Evolutionary conservation across 2,329 filamentous ascomycete genomes (phyloP).

Genomic region (Alternaria sp.): DNA sequence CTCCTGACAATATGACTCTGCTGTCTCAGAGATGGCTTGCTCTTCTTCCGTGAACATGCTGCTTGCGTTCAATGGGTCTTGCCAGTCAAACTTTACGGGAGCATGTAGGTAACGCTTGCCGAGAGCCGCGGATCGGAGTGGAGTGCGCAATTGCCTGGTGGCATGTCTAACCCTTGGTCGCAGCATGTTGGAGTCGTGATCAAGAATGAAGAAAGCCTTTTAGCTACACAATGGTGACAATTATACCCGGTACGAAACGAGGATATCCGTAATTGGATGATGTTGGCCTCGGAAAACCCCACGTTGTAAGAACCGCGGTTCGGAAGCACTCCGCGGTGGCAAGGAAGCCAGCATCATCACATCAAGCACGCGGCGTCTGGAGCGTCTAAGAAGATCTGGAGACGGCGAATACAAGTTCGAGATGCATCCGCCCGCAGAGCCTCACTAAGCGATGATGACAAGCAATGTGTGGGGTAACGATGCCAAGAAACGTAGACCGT

Average conservation of each 20-base stretch:
- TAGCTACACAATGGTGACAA: constrained; percentile 5
- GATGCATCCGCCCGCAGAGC: constrained; percentile 10
- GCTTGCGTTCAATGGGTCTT: constrained; percentile 81
- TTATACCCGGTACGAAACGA: constrained; percentile 8
- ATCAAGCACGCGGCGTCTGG: constrained; percentile 1
- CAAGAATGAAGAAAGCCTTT: not conserved
- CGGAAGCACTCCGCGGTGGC: constrained; percentile 36
- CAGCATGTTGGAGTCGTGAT: constrained; percentile 51
- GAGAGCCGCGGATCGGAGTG: constrained; percentile 38
- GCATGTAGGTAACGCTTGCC: constrained; percentile 55
- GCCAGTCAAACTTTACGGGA: constrained; percentile 77
- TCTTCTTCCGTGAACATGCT: constrained; percentile 90
- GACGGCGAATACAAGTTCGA: not conserved
- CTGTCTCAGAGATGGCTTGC: constrained; percentile 85
- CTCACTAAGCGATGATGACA: constrained; percentile 14
- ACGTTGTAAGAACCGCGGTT: constrained; percentile 35
- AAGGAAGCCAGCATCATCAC: constrained; percentile 21
- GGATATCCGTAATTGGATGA: constrained; percentile 21
- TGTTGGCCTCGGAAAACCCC: constrained; percentile 37
- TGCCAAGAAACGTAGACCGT: constrained; percentile 41
- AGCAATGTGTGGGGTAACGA: constrained; percentile 17
- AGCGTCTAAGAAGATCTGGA: not conserved
- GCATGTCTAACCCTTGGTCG: constrained; percentile 53
- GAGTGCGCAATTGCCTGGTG: constrained; percentile 51
- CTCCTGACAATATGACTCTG: constrained; percentile 94